Base-by-base conservation (phyloP, 768 basidiomycete species). In the Aureoboletus auriporus region DNA sequence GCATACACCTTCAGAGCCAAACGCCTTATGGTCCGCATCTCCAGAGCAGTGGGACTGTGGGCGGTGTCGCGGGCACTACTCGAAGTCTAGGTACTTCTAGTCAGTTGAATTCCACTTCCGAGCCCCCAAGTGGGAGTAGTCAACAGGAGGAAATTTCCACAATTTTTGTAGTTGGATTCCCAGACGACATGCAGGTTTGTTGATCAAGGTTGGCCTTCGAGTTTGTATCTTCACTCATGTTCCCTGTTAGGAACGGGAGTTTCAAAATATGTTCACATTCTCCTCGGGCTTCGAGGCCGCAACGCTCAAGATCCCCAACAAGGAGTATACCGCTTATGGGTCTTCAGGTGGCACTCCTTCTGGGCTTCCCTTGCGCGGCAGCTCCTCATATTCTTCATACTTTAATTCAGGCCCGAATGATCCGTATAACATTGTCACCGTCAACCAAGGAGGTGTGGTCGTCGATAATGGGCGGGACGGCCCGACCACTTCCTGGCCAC, bases 191-290 rank as follows among this genome's bases (percentile, higher is more conserved):
- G 90, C 86, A 88, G 80, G 93, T 91, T 59, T 55, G 86, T 77
- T 40, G 35, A 46, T 53, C 9, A 46, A 17, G 17, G 45, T 54
- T 38, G 20, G 46, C 30, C 20, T 27, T 46, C 39, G 28, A 23
- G 54, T 44, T 53, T 30, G 7, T 35, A 9, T 60, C 59, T 35
- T 52, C 40, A 40, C 54, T 55, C 11, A 53, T 39, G 35, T 54
- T 57, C 44, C 20, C 26, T 38, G 44, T 4, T 57, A 97, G 93
- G 96, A 98, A 73, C 92, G 96, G 28, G 96, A 99, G 71, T 99
- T 98, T 68, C 92, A 95, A 68, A 97, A 97, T 65, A 95, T 99
- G 89, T 99, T 99, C 66, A 92, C 93, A 8, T 99, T 99, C 62
- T 92, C 90, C 4, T 72, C 79, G 1, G 96, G 93, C 10, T 99